A percentile compares a stretch with the other conserved stretches of the same genome.
phyloP scores from a whole-genome alignment of 805 yeast species.

The Tetrapisispora phaffii region DNA sequence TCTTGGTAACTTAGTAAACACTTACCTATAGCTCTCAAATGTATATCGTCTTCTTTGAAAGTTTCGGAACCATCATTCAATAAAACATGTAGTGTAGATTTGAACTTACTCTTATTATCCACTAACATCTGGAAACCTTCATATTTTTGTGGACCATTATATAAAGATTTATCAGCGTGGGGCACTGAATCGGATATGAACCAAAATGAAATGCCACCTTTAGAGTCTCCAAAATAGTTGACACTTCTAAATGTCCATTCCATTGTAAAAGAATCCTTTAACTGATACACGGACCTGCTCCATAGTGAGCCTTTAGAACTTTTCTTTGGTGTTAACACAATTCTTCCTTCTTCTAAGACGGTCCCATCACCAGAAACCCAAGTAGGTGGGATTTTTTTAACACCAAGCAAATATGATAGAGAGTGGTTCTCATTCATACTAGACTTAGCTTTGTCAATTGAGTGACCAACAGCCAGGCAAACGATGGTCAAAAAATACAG shows the following conservation, averaged over 20 bases:
- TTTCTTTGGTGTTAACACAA: slow-evolving; percentile 41
- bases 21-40: slow-evolving; percentile 37
- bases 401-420: slow-evolving; percentile 30
- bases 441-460: neutral
- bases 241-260: slow-evolving; percentile 56
- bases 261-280: slow-evolving; percentile 40
- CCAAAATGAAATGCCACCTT: slow-evolving; percentile 54
- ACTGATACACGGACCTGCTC: slow-evolving; percentile 28
- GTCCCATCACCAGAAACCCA: slow-evolving; percentile 37
- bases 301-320: slow-evolving; percentile 38
- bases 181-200: slow-evolving; percentile 23
- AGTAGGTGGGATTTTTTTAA: slow-evolving; percentile 3
- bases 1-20: slow-evolving; percentile 52
- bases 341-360: slow-evolving; percentile 41
- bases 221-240: slow-evolving; percentile 39
- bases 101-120: slow-evolving; percentile 40
- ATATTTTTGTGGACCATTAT: slow-evolving; percentile 48
- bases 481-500: neutral
- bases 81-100: slow-evolving; percentile 46
- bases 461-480: neutral
- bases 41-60: slow-evolving; percentile 17
- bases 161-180: slow-evolving; percentile 29
- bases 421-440: slow-evolving; percentile 8
- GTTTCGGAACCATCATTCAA: slow-evolving; percentile 47
- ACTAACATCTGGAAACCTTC: slow-evolving; percentile 57